Conservation (phyloP, 1,139 yeast genomes). For the Lodderomyces pseudojiufengensis region DNA sequence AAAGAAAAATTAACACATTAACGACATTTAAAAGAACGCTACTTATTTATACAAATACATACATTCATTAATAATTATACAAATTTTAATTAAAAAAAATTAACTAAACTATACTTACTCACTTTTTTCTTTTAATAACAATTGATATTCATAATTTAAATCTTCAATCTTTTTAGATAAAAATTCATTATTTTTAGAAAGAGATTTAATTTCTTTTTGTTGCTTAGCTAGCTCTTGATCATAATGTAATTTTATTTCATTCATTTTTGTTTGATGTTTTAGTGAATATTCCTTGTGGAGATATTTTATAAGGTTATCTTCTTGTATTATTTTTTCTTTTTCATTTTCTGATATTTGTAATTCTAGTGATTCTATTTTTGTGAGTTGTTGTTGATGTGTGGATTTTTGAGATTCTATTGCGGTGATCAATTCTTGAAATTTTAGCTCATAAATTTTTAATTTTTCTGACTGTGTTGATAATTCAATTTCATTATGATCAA, state of each 20-base stretch:
- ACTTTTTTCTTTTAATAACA: background rate
- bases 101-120: background rate
- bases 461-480: too few relatives aligned
- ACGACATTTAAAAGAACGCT: too few relatives aligned
- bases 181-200: constrained; percentile 1
- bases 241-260: constrained; percentile 17
- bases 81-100: too few relatives aligned
- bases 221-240: constrained; percentile 9
- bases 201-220: background rate
- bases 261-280: constrained; percentile 58
- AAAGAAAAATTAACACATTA: too few relatives aligned
- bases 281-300: constrained; percentile 64
- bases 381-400: too few relatives aligned
- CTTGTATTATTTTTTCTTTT: background rate
- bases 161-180: background rate
- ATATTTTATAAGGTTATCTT: constrained; percentile 57
- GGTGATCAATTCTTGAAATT: too few relatives aligned
- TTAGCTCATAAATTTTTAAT: too few relatives aligned
- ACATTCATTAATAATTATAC: too few relatives aligned
- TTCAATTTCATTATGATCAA: constrained; percentile 12
- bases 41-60: too few relatives aligned
- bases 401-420: background rate
- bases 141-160: background rate
- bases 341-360: too few relatives aligned
- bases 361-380: too few relatives aligned